phyloP scores from a whole-genome alignment of 2,329 filamentous ascomycete genomes.

The Fusarium albidum region DNA sequence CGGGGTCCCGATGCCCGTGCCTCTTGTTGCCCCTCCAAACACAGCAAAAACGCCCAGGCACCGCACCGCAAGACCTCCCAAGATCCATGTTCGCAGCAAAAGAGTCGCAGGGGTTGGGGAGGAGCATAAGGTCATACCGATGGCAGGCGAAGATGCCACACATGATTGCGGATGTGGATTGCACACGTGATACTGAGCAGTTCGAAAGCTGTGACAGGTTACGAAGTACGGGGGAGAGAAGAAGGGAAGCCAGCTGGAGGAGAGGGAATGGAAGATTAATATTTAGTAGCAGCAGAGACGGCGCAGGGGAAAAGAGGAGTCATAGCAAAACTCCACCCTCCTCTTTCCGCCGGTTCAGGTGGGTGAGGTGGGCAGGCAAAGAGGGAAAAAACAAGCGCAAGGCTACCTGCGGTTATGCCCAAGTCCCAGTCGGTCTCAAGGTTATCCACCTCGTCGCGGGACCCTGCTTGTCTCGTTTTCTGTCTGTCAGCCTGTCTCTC shows the following conservation, averaged over 20 bases:
- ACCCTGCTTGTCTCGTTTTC: slow-evolving; percentile 2
- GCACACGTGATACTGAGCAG: slow-evolving; percentile 18
- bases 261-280: slow-evolving; percentile 29
- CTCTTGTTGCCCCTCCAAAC: slow-evolving; percentile 41
- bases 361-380: not conserved
- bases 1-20: slow-evolving; percentile 38
- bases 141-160: slow-evolving; percentile 98
- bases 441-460: too few relatives aligned
- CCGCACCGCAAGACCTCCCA: slow-evolving; percentile 2
- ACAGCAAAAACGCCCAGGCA: slow-evolving; percentile 1
- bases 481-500: slow-evolving; percentile 10
- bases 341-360: slow-evolving; percentile 31
- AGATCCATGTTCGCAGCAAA: slow-evolving; percentile 35
- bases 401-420: slow-evolving; percentile 26
- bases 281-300: slow-evolving; percentile 25
- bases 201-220: slow-evolving; percentile 3
- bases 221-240: slow-evolving; percentile 19
- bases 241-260: slow-evolving; percentile 18
- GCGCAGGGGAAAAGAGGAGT: slow-evolving; percentile 31
- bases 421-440: slow-evolving; percentile 25
- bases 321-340: slow-evolving; percentile 35
- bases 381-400: slow-evolving; percentile 34
- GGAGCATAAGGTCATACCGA: slow-evolving; percentile 68
- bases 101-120: too few relatives aligned
- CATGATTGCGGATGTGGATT: slow-evolving; percentile 66